Conservation (phyloP, 2,329 filamentous ascomycete species). For the Fonsecaea monophora region DNA sequence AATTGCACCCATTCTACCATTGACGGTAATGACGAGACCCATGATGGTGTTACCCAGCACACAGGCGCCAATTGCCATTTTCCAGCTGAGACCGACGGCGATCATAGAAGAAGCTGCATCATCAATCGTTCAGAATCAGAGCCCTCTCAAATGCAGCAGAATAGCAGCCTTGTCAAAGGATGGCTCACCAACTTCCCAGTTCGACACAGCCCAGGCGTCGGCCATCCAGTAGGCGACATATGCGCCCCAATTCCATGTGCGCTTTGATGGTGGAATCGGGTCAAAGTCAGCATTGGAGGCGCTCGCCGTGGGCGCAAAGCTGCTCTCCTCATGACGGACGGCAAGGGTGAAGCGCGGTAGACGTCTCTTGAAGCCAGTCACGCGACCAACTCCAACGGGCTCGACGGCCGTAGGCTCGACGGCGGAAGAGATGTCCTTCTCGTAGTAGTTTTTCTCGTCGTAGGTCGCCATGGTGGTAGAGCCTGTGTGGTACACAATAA, state of each 20-base stretch:
- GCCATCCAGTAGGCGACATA: conserved; percentile 56
- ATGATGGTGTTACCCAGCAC: conserved; percentile 52
- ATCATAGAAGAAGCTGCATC: conserved; percentile 51
- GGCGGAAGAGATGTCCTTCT: conserved; percentile 28
- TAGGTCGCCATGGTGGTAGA: conserved; percentile 25
- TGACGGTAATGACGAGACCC: conserved; percentile 66
- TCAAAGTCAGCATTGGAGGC: conserved; percentile 40
- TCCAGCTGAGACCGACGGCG: conserved; percentile 61
- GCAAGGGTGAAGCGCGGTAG: conserved; percentile 31
- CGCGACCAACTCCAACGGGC: conserved; percentile 28
- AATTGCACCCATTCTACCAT: conserved; percentile 61
- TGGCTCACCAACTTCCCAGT: conserved; percentile 37
- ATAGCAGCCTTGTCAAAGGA: conserved; percentile 2
- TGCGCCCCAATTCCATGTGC: conserved; percentile 52
- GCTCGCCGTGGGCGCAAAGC: conserved; percentile 32
- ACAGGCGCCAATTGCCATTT: conserved; percentile 45
- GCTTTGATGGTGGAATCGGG: conserved; percentile 49
- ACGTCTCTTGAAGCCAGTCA: conserved; percentile 24
- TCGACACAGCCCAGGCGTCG: conserved; percentile 40
- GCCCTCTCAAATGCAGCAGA: conserved; percentile 12
- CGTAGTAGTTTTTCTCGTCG: conserved; percentile 23
- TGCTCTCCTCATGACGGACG: conserved; percentile 37
- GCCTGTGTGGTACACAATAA: not conserved
- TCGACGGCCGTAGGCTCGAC: conserved; percentile 23
- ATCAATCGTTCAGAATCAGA: conserved; percentile 20